Conservation (phyloP, 352 stramenopile genomes). For the Peronospora destructor region DNA sequence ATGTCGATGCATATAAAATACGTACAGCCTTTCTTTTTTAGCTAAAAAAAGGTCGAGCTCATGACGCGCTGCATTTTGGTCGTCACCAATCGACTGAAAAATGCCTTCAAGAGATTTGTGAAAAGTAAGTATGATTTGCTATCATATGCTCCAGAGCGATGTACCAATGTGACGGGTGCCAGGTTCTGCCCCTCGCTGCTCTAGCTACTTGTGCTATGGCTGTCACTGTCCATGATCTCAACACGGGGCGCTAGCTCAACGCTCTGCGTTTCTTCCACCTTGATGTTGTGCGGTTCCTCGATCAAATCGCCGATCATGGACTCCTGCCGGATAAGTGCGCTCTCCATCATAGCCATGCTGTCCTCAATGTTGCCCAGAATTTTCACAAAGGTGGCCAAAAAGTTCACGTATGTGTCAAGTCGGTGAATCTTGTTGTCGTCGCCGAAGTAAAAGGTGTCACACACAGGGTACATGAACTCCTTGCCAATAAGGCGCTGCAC, state of each 20-base stretch:
- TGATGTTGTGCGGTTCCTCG: slow-evolving; percentile 19
- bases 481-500: slow-evolving; percentile 59
- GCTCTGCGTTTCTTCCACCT: slow-evolving; percentile 9
- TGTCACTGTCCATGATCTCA: slow-evolving; percentile 18
- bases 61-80: too few species aligned
- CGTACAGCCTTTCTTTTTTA: too few species aligned
- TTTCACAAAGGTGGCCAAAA: slow-evolving; percentile 37
- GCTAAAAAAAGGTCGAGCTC: too few species aligned
- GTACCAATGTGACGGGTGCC: slow-evolving; percentile 5
- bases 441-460: slow-evolving; percentile 60
- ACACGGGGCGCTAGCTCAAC: background rate
- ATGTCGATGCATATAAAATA: too few species aligned
- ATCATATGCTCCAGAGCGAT: slow-evolving; percentile 17
- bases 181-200: slow-evolving; percentile 4
- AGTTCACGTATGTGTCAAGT: slow-evolving; percentile 58
- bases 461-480: slow-evolving; percentile 43
- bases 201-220: slow-evolving; percentile 9
- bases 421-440: slow-evolving; percentile 44
- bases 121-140: background rate
- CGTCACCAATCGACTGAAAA: background rate
- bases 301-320: slow-evolving; percentile 48
- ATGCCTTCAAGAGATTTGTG: background rate
- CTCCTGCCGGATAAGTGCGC: slow-evolving; percentile 47
- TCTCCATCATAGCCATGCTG: slow-evolving; percentile 38
- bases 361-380: slow-evolving; percentile 47